phyloP scores from a whole-genome alignment of 371 early-diverging fungal species.

The Mortierella sp. region DNA sequence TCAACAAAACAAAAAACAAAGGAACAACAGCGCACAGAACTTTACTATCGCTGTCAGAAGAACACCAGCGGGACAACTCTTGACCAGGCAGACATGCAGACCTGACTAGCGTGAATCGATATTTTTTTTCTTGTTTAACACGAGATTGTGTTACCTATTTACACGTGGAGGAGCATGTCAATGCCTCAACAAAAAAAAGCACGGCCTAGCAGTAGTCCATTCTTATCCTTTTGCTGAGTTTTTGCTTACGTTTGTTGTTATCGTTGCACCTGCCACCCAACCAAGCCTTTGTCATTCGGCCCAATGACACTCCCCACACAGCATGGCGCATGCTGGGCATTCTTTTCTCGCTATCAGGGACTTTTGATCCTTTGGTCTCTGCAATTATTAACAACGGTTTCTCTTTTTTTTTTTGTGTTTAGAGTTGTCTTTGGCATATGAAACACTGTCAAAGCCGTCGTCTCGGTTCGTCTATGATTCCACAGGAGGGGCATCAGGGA shows the following conservation, averaged over 20 bases:
- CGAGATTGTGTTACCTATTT: constrained; percentile 27
- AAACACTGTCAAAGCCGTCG: constrained; percentile 73
- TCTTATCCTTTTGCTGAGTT: neutral
- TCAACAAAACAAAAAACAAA: neutral
- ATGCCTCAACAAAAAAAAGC: constrained; percentile 3
- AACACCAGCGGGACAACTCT: neutral
- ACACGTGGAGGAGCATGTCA: constrained; percentile 41
- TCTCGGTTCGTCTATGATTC: constrained; percentile 70
- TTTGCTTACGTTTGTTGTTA: constrained; percentile 10
- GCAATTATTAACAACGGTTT: neutral
- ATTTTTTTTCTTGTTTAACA: constrained; percentile 57
- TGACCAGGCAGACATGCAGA: neutral
- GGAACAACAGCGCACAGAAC: neutral
- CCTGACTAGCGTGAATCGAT: constrained; percentile 6
- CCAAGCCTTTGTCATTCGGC: neutral
- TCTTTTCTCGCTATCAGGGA: neutral
- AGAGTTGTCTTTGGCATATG: constrained; percentile 74
- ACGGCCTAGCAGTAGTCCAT: neutral
- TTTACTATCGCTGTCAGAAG: no score
- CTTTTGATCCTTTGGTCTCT: neutral
- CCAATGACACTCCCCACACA: constrained; percentile 1
- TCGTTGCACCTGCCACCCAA: constrained; percentile 4
- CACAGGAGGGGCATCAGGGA: constrained; percentile 60
- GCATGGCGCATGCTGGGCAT: neutral
- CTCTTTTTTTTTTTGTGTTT: neutral